These are phyloP conservation scores for Pythium folliculosum DNA, from an alignment of 352 stramenopile species.

Conservation along the genomic window DNA sequence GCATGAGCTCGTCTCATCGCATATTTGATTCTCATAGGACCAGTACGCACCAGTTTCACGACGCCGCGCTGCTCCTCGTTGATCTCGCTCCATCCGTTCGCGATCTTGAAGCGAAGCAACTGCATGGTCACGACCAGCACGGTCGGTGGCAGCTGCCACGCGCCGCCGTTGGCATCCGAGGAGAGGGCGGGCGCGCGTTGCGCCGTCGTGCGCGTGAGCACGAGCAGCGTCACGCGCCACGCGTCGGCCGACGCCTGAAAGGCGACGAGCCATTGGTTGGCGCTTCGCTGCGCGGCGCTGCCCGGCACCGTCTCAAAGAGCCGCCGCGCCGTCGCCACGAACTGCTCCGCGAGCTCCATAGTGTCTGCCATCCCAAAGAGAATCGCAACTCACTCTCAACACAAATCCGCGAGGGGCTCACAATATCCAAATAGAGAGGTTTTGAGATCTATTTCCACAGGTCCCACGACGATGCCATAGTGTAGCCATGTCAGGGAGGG, in stretches of 20 bases:
- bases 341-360: constrained; percentile 41
- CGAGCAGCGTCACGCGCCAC: constrained; percentile 56
- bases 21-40: not conserved
- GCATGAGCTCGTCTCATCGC: not conserved
- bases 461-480: not conserved
- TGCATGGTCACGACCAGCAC: constrained; percentile 72
- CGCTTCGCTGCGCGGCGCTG: constrained; percentile 49
- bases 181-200: not conserved
- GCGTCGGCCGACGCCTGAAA: constrained; percentile 61
- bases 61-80: constrained; percentile 36
- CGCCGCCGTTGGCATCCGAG: constrained; percentile 14
- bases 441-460: not conserved
- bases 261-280: constrained; percentile 72
- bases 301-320: constrained; percentile 68
- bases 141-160: constrained; percentile 21
- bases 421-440: not conserved
- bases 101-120: constrained; percentile 67
- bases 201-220: constrained; percentile 40
- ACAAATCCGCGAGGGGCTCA: not conserved
- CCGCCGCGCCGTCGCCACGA: constrained; percentile 54
- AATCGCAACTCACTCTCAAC: not conserved
- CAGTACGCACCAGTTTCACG: constrained; percentile 44
- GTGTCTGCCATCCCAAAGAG: not conserved
- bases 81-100: constrained; percentile 48
- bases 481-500: constrained; percentile 2